A percentile compares a stretch with the other conserved stretches of the same genome.
Conservation (phyloP, 176 grass and related monocot species). For the Poa annua region DNA sequence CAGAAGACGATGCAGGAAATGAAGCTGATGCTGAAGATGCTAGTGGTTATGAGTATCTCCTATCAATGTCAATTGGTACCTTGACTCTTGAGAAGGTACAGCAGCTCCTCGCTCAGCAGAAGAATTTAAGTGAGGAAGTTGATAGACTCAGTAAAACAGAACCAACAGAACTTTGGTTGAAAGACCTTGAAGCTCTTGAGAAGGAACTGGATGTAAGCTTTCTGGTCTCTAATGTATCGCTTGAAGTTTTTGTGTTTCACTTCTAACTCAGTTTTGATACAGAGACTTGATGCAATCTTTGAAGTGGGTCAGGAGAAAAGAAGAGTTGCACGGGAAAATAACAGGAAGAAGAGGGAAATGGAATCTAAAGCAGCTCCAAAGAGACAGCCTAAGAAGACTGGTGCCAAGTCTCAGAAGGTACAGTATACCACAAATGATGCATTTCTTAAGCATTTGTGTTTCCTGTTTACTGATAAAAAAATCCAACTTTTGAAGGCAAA, state of each 20-base stretch:
- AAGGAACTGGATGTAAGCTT: constrained; percentile 78
- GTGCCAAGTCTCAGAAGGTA: constrained; percentile 36
- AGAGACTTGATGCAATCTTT: constrained; percentile 57
- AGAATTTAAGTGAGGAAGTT: constrained; percentile 51
- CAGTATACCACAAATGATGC: not conserved
- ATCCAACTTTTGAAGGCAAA: constrained; percentile 37
- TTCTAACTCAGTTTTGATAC: constrained; percentile 8
- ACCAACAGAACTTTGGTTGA: constrained; percentile 65
- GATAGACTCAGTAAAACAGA: constrained; percentile 51
- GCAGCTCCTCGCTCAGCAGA: constrained; percentile 58
- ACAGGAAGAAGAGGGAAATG: not conserved
- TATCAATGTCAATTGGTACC: constrained; percentile 85
- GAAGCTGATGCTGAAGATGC: constrained; percentile 46
- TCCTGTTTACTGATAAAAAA: not conserved
- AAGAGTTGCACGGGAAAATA: constrained; percentile 30
- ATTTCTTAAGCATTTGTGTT: not conserved
- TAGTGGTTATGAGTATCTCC: constrained; percentile 82
- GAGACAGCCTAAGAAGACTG: constrained; percentile 56
- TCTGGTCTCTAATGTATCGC: not conserved
- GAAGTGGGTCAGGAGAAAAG: constrained; percentile 29
- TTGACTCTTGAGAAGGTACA: constrained; percentile 76
- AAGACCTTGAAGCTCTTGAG: constrained; percentile 81
- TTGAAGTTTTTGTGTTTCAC: not conserved
- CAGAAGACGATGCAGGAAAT: constrained; percentile 52
- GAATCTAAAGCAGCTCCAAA: constrained; percentile 30